Evolutionary conservation across 345 rosid species (phyloP), one percentile per base, ranked within the genome.

Genomic region (Passiflora organensis): DNA sequence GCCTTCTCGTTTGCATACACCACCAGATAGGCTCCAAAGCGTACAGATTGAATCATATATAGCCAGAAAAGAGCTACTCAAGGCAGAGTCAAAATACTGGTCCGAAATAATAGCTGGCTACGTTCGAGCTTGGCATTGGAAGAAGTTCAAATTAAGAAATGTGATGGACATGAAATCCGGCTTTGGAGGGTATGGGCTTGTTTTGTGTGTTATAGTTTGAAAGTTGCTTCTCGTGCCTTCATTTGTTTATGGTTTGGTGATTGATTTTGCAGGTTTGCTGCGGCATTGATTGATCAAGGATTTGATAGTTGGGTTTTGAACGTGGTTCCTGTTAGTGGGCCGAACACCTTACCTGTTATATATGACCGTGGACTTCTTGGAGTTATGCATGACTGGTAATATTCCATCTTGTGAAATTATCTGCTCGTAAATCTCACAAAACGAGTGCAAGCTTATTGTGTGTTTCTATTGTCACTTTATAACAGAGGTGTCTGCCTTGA

Each of bases 81-180:
- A 69, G 71, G 99, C 99, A 37, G 97, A 93, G 72, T 77, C 78
- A 34, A 89, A 83, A 66, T 93, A 83, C 75, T 93, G 99, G 99
- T 67, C 61, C n/a, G 96, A 85, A 62, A 89, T 74, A 63, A 73
- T 93, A 62, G 70, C 71, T 47, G 73, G 91, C 72, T 93, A 83
- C 69, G 81, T 86, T 20, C 81, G 86, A 25, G 82, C 73, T 60
- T 76, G 86, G 59, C 85, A 77, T 19, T 89, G 99, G 99, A 85
- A 82, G 80, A 75, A 83, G 68, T 59, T 78, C 53, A 86, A 74
- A 60, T 66, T 89, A n/a, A 80, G 97, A 86, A 93, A 93, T 69
- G 89, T 93, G n/a, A 22, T 93, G 82, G 99, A 93, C 79, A 89
- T 93, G 97, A 89, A 68, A 78, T 95, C 97, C 55, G 80, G 91